phyloP scores from a whole-genome alignment of 2,329 filamentous ascomycete genomes.

The Clarireedia hainanense region DNA sequence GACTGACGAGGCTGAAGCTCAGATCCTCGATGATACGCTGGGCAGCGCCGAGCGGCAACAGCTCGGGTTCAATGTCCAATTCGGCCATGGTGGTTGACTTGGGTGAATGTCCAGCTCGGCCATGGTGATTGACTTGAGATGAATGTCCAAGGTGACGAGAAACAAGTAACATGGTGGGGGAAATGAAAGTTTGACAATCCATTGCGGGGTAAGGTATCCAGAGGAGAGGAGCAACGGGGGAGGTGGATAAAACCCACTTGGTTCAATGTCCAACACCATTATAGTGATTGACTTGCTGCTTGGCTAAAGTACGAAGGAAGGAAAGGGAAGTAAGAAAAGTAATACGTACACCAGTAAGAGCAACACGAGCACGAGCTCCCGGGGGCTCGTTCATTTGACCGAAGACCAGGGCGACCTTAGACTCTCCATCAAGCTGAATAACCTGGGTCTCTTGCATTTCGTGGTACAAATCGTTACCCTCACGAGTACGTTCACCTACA shows the following conservation, averaged over 20 bases:
- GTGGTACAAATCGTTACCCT: conserved; percentile 99
- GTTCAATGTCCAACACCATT: too few relatives aligned
- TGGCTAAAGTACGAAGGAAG: neutral
- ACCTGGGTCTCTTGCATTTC: conserved; percentile 99
- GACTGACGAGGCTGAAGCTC: too few relatives aligned
- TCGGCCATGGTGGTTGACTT: too few relatives aligned
- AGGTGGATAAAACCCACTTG: too few relatives aligned
- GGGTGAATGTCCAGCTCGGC: too few relatives aligned
- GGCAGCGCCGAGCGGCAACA: neutral
- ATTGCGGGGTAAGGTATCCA: neutral
- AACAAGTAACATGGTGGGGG: neutral
- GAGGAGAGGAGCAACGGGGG: too few relatives aligned
- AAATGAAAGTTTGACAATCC: neutral
- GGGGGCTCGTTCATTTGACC: conserved; percentile 99
- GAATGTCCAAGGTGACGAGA: neutral
- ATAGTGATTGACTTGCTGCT: too few relatives aligned
- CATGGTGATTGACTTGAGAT: too few relatives aligned
- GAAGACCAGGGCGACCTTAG: conserved; percentile 98
- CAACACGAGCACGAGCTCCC: conserved; percentile 98
- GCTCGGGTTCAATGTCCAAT: neutral
- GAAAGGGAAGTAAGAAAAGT: neutral
- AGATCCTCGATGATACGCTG: too few relatives aligned
- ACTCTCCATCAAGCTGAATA: conserved; percentile 98
- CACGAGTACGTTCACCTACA: conserved; percentile 99
- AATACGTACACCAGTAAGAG: conserved; percentile 67